A percentile compares a stretch with the other conserved stretches of the same genome.
Evolutionary conservation across 2,329 filamentous ascomycete genomes (phyloP).

Genomic region (Orbilia blumenaviensis): DNA sequence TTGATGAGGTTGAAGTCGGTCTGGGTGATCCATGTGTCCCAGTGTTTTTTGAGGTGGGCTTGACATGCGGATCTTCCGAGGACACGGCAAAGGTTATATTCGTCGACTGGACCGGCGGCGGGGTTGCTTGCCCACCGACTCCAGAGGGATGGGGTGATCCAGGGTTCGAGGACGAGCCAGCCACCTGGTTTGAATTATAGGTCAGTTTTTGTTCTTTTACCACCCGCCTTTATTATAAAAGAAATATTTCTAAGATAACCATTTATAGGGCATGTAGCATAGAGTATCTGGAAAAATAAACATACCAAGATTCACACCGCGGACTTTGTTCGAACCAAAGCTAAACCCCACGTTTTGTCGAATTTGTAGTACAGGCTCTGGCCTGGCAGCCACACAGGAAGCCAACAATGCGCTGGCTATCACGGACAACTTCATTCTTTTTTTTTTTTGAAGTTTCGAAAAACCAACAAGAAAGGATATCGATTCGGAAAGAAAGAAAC

Average conservation of each 20-base stretch:
- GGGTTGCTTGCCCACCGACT: conserved; percentile 59
- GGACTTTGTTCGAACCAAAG: conserved; percentile 66
- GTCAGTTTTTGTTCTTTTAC: conserved; percentile 2
- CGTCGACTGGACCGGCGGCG: conserved; percentile 66
- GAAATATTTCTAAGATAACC: no score
- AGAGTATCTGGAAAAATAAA: no score
- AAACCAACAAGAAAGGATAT: not conserved
- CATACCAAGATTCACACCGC: conserved; percentile 59
- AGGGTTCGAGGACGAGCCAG: conserved; percentile 61
- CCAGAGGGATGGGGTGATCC: conserved; percentile 70
- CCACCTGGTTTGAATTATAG: conserved; percentile 57
- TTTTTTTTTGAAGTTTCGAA: not conserved
- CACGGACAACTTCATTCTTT: conserved; percentile 20
- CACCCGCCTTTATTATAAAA: not conserved
- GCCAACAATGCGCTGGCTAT: conserved; percentile 36
- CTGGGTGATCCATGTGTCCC: conserved; percentile 69
- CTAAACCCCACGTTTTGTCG: conserved; percentile 61
- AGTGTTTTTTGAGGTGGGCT: conserved; percentile 66
- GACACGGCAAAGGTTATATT: conserved; percentile 66
- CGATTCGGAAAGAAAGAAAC: not conserved
- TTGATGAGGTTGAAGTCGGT: conserved; percentile 68
- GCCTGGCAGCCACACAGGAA: conserved; percentile 25
- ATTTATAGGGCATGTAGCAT: no score
- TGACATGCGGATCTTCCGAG: conserved; percentile 66
- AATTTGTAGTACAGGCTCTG: conserved; percentile 20